Conservation (phyloP, 225 moss, liverwort and hornwort genomes). For the Neckera pumila region DNA sequence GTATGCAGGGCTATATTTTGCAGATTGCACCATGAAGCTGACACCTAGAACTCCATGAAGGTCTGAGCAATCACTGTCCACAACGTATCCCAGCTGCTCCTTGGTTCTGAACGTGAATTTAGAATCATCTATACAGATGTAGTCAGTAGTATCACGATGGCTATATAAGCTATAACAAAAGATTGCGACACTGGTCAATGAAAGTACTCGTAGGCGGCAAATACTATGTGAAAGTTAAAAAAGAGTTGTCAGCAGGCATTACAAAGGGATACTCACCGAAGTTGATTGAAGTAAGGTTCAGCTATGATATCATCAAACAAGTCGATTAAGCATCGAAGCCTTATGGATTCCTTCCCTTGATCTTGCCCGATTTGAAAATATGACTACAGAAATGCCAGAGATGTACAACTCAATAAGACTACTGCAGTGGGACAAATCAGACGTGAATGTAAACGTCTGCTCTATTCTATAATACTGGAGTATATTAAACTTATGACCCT, state of each 20-base stretch:
- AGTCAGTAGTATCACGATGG: neutral
- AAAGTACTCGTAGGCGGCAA: neutral
- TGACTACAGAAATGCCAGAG: constrained; percentile 21
- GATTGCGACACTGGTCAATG: neutral
- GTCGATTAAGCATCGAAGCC: constrained; percentile 39
- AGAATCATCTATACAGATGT: neutral
- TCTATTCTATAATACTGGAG: neutral
- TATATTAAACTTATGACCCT: neutral
- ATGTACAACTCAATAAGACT: neutral
- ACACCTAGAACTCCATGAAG: constrained; percentile 57
- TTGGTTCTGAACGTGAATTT: constrained; percentile 37
- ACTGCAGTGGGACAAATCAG: neutral
- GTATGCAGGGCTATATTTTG: constrained; percentile 51
- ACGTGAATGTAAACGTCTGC: neutral
- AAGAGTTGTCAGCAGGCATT: neutral
- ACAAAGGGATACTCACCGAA: constrained; percentile 27
- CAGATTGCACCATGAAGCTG: constrained; percentile 79
- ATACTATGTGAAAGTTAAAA: neutral
- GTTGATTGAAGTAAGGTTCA: constrained; percentile 85
- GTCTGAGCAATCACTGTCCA: constrained; percentile 43
- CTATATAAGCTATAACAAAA: neutral
- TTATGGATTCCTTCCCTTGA: constrained; percentile 34
- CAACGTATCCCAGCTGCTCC: constrained; percentile 83
- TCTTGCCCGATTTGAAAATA: constrained; percentile 82
- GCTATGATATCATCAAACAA: constrained; percentile 65